Base-by-base conservation (phyloP, 1,139 yeast genomes). In the Debaryomyces singareniensis region DNA sequence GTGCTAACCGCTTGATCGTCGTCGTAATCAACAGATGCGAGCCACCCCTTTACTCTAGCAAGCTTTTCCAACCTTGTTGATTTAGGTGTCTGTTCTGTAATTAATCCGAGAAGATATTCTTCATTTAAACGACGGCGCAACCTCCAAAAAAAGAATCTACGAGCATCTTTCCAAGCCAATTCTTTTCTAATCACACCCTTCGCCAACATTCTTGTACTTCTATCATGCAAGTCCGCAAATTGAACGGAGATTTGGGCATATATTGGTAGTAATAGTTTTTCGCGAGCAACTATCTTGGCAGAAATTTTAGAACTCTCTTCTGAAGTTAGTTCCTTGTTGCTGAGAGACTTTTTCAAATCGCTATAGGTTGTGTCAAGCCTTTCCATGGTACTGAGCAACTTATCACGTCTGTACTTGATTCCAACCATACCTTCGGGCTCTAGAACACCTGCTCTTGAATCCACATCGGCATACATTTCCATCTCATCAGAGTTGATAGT, bases 401-500 rank as follows among this genome's bases (percentile, higher is more conserved):
- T 89, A 55, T 87, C 96, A 49, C 94, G 83, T 64, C 96, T 80
- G 70, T 82, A 91, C 65, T 91, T 91, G 64, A 91, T 86, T 54
- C 97, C 96, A 51, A 91, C 98, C 89, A 91, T 85, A 58, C 98
- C 98, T 57, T 89, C 96, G 32, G 98, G 97, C 65, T 91, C 98
- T 55, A 93, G 70, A 38, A 93, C 96, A 76, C 98, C 97, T 26
- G 91, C 98, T 59, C 98, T 78, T n/a, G 97, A 74, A 35, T 91
- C 93, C 29, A 76, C 80, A 60, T 93, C 98, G 14, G 97, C 97
- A 51, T 89, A 91, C 97, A 91, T 91, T 68, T 91, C 98, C 96
- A 91, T 93, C 85, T 85, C 85, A 42, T 89, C 97, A 31, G 82
- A 62, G 58, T 93, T 91, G 65, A 93, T 91, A 35, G 96, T 85